Conservation (phyloP, 2,329 filamentous ascomycete species). For the Phaeophleospora eucalypticola region DNA sequence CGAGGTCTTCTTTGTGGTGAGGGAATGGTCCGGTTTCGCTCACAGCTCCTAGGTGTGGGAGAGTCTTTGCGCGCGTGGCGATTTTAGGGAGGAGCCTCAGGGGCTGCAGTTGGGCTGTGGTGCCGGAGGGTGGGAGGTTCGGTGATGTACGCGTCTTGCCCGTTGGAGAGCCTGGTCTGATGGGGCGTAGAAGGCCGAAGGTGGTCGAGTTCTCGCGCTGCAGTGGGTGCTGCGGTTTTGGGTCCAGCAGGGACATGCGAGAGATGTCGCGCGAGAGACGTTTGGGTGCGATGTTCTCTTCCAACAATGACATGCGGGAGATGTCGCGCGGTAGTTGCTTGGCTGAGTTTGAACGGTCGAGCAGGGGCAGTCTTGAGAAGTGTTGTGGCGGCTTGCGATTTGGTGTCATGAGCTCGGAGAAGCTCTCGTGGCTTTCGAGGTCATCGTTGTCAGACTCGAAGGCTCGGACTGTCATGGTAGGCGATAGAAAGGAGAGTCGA, state of each 20-base stretch:
- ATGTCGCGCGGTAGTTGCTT: conserved; percentile 10
- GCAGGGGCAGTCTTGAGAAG: neutral
- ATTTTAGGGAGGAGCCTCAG: conserved; percentile 19
- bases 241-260: conserved; percentile 16
- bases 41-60: neutral
- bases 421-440: conserved; percentile 29
- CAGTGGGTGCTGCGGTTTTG: conserved; percentile 1
- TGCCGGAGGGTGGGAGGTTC: conserved; percentile 18
- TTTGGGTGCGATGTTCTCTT: neutral
- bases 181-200: conserved; percentile 24
- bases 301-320: conserved; percentile 16
- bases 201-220: conserved; percentile 11
- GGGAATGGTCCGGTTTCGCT: neutral
- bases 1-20: too few species aligned
- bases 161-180: conserved; percentile 29
- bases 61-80: conserved; percentile 2
- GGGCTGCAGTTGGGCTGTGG: conserved; percentile 3
- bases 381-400: conserved; percentile 5
- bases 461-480: conserved; percentile 9
- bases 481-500: conserved; percentile 8
- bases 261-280: conserved; percentile 13
- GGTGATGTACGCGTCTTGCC: too few species aligned
- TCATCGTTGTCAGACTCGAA: conserved; percentile 20
- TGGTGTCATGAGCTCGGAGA: conserved; percentile 28
- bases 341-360: neutral